Evolutionary conservation across 805 yeast genomes (phyloP), one percentile per base, ranked within the genome.

Genomic region (Yarrowia porcina): DNA sequence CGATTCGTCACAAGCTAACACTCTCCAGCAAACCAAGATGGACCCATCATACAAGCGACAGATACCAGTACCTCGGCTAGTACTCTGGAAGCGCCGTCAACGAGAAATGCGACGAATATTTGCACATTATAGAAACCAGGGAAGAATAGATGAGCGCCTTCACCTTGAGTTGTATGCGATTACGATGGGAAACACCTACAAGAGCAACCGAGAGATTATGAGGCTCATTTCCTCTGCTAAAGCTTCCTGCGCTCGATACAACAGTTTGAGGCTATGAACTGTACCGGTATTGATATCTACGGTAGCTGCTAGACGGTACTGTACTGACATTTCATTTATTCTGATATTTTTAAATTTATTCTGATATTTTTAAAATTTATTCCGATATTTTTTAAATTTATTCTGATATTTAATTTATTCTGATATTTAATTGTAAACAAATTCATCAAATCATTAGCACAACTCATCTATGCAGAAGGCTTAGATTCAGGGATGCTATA

Each of bases 111-210:
- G 99, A 87, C 90, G 97, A 81, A 86, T 92, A 75, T 88, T 94
- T 79, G 91, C 92, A 75, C 94, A 92, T 84, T 94, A 94, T 96
- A 90, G 99, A 84, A 97, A 90, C 77, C 90, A 97, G 77, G 98
- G 98, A 83, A 94, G 94, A 89, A 94, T 94, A 76, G 99, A 94
- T 89, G 91, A 84, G 84, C 97, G 93, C 83, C 90, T 94, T 80
- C 93, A 94, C 90, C 99, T 92, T 87, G 78, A 86, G 73, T 88
- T 94, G 77, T 94, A 94, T 93, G 88, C 89, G 83, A 82, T 91
- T 75, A 96, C 98, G 74, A 94, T 94, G 89, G 99, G 99, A 93
- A 94, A 94, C 89, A 82, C 97, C 78, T 94, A 94, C 92, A 94
- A 94, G 89, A 98, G 94, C 90, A 94, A 94, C 93, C 93, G 99